Base-by-base conservation (phyloP, 2,329 filamentous ascomycete genomes). In the Colletotrichum lini region DNA sequence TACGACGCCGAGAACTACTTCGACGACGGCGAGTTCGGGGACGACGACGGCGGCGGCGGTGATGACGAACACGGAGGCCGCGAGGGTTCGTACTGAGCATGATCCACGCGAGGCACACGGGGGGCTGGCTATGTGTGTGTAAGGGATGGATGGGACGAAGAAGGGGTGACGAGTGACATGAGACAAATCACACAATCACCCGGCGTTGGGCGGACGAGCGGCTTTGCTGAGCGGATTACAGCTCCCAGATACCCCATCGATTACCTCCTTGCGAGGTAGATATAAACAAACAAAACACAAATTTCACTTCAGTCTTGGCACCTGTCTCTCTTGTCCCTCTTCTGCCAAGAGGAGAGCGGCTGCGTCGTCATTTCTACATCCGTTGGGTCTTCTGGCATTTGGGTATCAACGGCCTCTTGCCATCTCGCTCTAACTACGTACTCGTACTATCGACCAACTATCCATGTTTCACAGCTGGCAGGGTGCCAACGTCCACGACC, bases 1-100 rank as follows among this genome's bases (percentile, higher is more conserved):
- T 91, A 91, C 76, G 86, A 90, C 54, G 89, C 89, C 2, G 89
- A 91, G 75, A 84, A 84, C 12, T 90, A 90, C 80, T 90, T 90
- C 76, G 88, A 90, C 71, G 87, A 85, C 30, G 87, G 87, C 15
- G 87, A 88, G 72, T 87, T 89, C 30, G 84, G 87, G 63, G 84
- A 85, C 45, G 85, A 86, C 26, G 87, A 87, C 57, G 85, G 85
- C 4, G 85, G 85, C 13, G 85, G 85, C 4, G 85, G 85, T 12
- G 85, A 85, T 9, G 88, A 87, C 30, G 88, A 87, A 44, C 87
- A 82, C 50, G 83, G 84, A 4, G 68, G 59, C 18, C 45, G 53
- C 15, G 63, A 72, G 2, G 69, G 69, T 12, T 72, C 69, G 21
- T 72, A 72, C 38, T 72, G 81, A 74, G 47, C n/a, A 21, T 38